A percentile compares a stretch with the other conserved stretches of the same genome.
Evolutionary conservation across 2,329 filamentous ascomycete species (phyloP).

Genomic region (Pseudogymnoascus pannorum): DNA sequence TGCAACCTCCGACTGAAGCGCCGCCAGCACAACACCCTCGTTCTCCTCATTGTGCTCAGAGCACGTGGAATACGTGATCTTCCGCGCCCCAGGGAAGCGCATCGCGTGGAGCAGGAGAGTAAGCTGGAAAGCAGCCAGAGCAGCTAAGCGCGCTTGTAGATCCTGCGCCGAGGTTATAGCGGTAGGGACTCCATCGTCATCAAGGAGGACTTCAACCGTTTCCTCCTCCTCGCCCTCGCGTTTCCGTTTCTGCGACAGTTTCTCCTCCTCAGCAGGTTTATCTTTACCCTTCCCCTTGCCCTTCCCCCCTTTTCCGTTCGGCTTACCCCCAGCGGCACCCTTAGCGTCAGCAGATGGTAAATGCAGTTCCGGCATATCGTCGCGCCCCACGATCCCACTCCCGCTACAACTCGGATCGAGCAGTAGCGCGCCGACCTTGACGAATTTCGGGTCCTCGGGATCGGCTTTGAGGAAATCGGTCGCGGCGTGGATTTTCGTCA

Average conservation of each 20-base stretch:
- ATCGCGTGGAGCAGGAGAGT: slow-evolving; percentile 78
- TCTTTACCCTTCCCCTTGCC: slow-evolving; percentile 17
- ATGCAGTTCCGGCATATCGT: slow-evolving; percentile 64
- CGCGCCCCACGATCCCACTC: slow-evolving; percentile 85
- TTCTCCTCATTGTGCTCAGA: slow-evolving; percentile 85
- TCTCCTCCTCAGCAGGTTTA: slow-evolving; percentile 14
- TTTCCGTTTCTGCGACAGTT: slow-evolving; percentile 25
- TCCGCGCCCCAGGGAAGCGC: slow-evolving; percentile 64
- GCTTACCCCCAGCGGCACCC: slow-evolving; percentile 19
- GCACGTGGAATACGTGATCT: slow-evolving; percentile 89
- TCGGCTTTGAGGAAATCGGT: slow-evolving; percentile 78
- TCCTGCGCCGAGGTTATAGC: slow-evolving; percentile 47
- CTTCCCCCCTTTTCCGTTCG: slow-evolving; percentile 12
- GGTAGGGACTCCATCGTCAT: slow-evolving; percentile 50
- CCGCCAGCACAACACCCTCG: slow-evolving; percentile 70
- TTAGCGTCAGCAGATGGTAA: slow-evolving; percentile 37
- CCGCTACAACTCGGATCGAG: slow-evolving; percentile 94
- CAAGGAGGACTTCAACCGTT: slow-evolving; percentile 36
- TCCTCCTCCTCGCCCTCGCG: slow-evolving; percentile 19
- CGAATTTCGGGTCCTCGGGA: slow-evolving; percentile 53
- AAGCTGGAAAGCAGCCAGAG: slow-evolving; percentile 75
- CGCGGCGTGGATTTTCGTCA: slow-evolving; percentile 62
- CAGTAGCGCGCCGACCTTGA: slow-evolving; percentile 69
- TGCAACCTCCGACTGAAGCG: slow-evolving; percentile 62
- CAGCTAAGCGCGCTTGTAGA: slow-evolving; percentile 57